Conservation (phyloP, 2,329 filamentous ascomycete genomes). For the Clonostachys rhizophaga region DNA sequence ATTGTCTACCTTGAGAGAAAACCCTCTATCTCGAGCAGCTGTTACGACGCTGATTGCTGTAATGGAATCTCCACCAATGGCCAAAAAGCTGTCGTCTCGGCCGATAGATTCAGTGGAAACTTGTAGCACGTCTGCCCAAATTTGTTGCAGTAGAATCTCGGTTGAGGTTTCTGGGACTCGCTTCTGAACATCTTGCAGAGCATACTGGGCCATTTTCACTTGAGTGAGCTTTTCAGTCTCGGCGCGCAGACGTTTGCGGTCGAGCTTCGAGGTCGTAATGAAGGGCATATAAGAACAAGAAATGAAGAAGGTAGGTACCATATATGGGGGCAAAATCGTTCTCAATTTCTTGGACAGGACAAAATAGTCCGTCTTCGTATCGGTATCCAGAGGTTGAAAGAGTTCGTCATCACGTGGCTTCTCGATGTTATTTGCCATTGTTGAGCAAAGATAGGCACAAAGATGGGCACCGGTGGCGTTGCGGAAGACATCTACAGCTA, state of each 20-base stretch:
- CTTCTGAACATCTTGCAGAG: not conserved
- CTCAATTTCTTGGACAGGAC: not conserved
- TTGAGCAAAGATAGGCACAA: not conserved
- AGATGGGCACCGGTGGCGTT: not conserved
- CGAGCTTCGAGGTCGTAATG: constrained; percentile 5
- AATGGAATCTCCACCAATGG: constrained; percentile 55
- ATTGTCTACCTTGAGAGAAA: constrained; percentile 1
- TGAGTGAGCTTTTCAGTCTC: not conserved
- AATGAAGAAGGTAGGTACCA: constrained; percentile 6
- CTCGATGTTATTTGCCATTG: not conserved
- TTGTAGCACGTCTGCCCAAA: constrained; percentile 43
- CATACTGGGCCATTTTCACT: not conserved
- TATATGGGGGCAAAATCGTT: constrained; percentile 5
- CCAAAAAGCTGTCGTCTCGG: constrained; percentile 54
- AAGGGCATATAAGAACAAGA: constrained; percentile 5
- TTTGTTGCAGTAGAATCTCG: constrained; percentile 31
- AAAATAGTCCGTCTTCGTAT: not conserved
- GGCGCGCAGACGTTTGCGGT: constrained; percentile 4
- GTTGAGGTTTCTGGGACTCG: not conserved
- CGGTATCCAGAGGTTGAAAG: not conserved
- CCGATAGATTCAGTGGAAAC: constrained; percentile 41
- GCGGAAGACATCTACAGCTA: constrained; percentile 5
- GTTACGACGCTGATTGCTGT: constrained; percentile 35
- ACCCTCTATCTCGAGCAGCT: not conserved
- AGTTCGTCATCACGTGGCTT: constrained; percentile 1